Base-by-base conservation (phyloP, 176 grass and related monocot species). In the Zizania latifolia region DNA sequence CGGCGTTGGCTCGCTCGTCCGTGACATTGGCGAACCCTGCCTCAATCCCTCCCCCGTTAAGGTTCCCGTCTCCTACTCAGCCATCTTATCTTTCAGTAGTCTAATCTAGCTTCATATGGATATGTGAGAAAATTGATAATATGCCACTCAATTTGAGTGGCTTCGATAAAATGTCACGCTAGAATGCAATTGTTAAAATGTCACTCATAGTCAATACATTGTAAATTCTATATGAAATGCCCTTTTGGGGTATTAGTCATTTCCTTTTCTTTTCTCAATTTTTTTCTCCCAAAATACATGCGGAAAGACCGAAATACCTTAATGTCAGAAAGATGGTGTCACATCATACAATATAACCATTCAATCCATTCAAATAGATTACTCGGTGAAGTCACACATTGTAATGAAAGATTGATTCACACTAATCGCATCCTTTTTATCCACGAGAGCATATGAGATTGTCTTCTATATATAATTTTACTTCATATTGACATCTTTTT, bases 1-100 rank as follows among this genome's bases (percentile, higher is more conserved):
- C 37, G 79, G 85, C 17, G 81, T 97, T 39, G 89, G 94, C 38
- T 81, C 90, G 30, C 89, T 97, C 9, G 93, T 97, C 23, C 80
- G 85, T 31, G 88, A 91, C 77, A 95, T 95, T 23, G 71, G 88
- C 33, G 94, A 97, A 5, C 94, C 94, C 51, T 93, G 90, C 84
- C 74, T 90, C 59, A 82, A 93, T 71, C 86, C 84, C 81, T 92
- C 91, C 62, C 89, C 88, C 35, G 63, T 89, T 36, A 93, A 93
- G 90, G 91, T 89, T 46, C 44, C 4, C 16, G 41, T 40, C 38
- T 40, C 38, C 55, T 38, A 48, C 68, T 50, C 40, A n/a, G 6
- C 24, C 33, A 29, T 50, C 56, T 17, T 53, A 12, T 23, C 1
- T 19, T 21, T 40, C 38, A 35, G 17, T 44, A 17, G 4, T 38